Conservation (phyloP, 2,329 filamentous ascomycete species). For the Fusarium avenaceum region DNA sequence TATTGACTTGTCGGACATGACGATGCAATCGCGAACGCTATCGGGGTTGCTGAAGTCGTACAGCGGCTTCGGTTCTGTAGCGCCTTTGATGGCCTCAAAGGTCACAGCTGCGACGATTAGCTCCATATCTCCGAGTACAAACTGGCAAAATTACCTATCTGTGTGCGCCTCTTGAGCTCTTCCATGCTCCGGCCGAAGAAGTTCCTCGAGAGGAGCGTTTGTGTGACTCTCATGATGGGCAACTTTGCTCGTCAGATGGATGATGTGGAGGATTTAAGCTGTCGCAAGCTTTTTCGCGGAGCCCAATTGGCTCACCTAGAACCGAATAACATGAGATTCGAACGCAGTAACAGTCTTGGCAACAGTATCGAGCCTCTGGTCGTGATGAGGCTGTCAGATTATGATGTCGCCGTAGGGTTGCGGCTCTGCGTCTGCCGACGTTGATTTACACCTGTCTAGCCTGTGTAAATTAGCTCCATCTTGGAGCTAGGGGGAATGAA, state of each 20-base stretch:
- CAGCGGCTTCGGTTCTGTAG: constrained; percentile 73
- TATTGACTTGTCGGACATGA: constrained; percentile 88
- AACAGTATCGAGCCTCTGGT: constrained; percentile 5
- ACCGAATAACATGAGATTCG: constrained; percentile 42
- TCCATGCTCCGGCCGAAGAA: constrained; percentile 71
- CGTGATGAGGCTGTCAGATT: background rate
- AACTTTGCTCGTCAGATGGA: constrained; percentile 4
- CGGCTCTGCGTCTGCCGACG: constrained; percentile 4
- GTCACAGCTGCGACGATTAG: constrained; percentile 68
- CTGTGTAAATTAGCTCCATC: constrained; percentile 17
- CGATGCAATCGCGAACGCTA: constrained; percentile 70
- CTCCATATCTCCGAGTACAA: background rate
- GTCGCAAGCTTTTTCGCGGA: constrained; percentile 30
- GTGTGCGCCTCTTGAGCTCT: constrained; percentile 69
- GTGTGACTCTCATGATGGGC: constrained; percentile 63
- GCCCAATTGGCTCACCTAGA: constrained; percentile 51
- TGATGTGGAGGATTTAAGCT: constrained; percentile 1
- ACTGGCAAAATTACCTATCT: constrained; percentile 61
- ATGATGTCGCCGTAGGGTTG: constrained; percentile 15
- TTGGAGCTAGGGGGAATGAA: too few species aligned
- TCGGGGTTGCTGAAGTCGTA: constrained; percentile 70
- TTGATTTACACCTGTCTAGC: constrained; percentile 28
- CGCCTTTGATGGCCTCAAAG: constrained; percentile 76
- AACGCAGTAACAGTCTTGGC: background rate
- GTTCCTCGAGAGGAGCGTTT: constrained; percentile 62